Percentiles rank a stretch among this genome's conserved stretches.
Conservation (phyloP, 768 basidiomycete species). For the Suillus brevipes region DNA sequence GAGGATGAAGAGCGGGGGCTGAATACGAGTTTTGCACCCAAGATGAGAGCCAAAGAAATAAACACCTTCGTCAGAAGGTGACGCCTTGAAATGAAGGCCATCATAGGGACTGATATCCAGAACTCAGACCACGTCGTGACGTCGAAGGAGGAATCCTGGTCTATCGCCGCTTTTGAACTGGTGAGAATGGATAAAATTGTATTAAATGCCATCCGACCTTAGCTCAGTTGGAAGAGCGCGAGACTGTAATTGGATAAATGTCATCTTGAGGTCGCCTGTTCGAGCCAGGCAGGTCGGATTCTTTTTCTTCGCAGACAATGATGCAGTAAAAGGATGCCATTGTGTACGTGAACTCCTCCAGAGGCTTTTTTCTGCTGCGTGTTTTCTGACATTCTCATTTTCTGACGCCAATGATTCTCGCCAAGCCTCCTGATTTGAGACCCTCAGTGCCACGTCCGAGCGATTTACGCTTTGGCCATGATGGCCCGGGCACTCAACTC, state of each 20-base stretch:
- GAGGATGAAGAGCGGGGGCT: slow-evolving; percentile 15
- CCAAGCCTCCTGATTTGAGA: not conserved
- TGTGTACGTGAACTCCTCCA: not conserved
- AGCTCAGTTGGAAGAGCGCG: slow-evolving; percentile 55
- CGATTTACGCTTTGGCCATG: no score
- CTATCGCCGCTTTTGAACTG: not conserved
- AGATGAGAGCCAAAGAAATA: slow-evolving; percentile 18
- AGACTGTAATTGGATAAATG: slow-evolving; percentile 43
- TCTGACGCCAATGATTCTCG: not conserved
- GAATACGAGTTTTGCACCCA: slow-evolving; percentile 23
- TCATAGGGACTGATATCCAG: slow-evolving; percentile 8
- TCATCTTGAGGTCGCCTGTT: slow-evolving; percentile 61
- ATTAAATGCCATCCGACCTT: slow-evolving; percentile 33
- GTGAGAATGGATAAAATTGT: not conserved
- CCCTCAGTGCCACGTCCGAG: no score
- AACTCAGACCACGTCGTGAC: not conserved
- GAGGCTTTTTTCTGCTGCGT: not conserved
- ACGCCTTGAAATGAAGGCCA: slow-evolving; percentile 34
- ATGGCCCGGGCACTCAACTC: no score
- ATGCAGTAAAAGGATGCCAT: no score
- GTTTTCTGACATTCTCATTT: not conserved
- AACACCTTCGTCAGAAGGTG: slow-evolving; percentile 25
- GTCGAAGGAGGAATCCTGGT: no score
- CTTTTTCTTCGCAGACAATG: slow-evolving; percentile 8
- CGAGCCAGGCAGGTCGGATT: slow-evolving; percentile 60